Percentiles rank a stretch among this genome's conserved stretches.
Evolutionary conservation across 1,284 basidiomycete genomes (phyloP).

Genomic region (Binderoboletus segoi): DNA sequence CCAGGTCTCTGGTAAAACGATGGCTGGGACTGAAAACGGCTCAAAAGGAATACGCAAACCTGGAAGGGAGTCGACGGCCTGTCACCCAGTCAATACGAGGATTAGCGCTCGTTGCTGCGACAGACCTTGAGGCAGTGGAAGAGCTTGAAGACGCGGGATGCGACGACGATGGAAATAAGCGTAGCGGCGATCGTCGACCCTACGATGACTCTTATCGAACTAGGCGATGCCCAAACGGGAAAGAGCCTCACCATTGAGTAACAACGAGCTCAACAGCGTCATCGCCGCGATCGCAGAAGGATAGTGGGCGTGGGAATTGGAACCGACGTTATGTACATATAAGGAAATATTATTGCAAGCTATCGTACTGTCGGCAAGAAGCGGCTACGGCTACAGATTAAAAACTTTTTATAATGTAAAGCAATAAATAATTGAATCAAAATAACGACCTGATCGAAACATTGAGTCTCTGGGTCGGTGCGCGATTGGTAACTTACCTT

Average conservation of each 20-base stretch:
- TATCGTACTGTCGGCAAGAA: background rate
- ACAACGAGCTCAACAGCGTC: background rate
- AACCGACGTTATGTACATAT: no score
- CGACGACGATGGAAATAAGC: slow-evolving; percentile 4
- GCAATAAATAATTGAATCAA: background rate
- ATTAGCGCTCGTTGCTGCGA: background rate
- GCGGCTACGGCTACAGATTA: background rate
- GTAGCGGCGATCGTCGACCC: background rate
- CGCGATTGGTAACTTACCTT: background rate
- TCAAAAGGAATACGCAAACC: background rate
- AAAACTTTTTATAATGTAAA: background rate
- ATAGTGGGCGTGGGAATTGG: background rate
- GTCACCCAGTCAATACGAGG: background rate
- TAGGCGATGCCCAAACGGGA: background rate
- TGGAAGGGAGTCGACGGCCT: slow-evolving; percentile 35
- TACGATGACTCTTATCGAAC: background rate
- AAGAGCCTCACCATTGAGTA: background rate
- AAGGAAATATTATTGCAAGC: no score
- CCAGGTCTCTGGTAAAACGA: slow-evolving; percentile 42
- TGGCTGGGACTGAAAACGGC: slow-evolving; percentile 39
- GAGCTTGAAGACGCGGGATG: slow-evolving; percentile 19
- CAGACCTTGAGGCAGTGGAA: slow-evolving; percentile 16
- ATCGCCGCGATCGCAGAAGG: no score
- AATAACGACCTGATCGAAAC: background rate
- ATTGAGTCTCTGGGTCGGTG: background rate